Evolutionary conservation across 2,329 filamentous ascomycete genomes (phyloP).

Genomic region (Zymoseptoria ardabiliae): DNA sequence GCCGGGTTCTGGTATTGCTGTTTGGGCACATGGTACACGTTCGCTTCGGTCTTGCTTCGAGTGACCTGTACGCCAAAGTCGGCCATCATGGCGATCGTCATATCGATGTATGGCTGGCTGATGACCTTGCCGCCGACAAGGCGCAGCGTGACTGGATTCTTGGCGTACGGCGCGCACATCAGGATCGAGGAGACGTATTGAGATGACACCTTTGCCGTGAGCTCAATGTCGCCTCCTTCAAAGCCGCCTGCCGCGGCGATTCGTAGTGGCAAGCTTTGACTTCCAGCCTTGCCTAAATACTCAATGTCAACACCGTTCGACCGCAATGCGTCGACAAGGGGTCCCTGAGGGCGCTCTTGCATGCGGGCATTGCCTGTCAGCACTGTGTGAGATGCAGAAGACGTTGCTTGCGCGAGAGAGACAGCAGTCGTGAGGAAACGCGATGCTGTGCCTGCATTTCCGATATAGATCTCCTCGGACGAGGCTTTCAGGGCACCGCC

Average conservation of each 20-base stretch:
- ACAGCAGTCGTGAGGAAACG: constrained; percentile 90
- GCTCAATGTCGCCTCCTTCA: constrained; percentile 76
- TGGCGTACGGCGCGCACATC: constrained; percentile 95
- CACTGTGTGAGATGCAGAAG: constrained; percentile 59
- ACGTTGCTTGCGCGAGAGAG: constrained; percentile 65
- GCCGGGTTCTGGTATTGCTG: constrained; percentile 74
- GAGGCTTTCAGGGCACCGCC: constrained; percentile 78
- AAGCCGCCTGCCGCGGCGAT: constrained; percentile 79
- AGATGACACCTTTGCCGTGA: constrained; percentile 94
- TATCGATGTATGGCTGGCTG: constrained; percentile 94
- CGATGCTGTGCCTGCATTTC: constrained; percentile 93
- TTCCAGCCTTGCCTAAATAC: constrained; percentile 76
- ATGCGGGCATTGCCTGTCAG: constrained; percentile 92
- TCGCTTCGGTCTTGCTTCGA: constrained; percentile 66
- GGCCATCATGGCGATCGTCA: constrained; percentile 97
- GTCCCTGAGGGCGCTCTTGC: constrained; percentile 90
- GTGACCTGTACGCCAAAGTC: constrained; percentile 79
- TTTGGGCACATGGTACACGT: constrained; percentile 90
- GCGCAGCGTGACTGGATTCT: constrained; percentile 80
- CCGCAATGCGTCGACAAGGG: constrained; percentile 81
- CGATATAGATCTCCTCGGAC: constrained; percentile 73
- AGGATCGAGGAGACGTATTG: constrained; percentile 96
- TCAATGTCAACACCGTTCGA: constrained; percentile 81
- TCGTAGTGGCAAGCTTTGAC: constrained; percentile 74
- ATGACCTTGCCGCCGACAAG: constrained; percentile 96